Conservation (phyloP, 768 basidiomycete species). For the Lactarius akahatsu region DNA sequence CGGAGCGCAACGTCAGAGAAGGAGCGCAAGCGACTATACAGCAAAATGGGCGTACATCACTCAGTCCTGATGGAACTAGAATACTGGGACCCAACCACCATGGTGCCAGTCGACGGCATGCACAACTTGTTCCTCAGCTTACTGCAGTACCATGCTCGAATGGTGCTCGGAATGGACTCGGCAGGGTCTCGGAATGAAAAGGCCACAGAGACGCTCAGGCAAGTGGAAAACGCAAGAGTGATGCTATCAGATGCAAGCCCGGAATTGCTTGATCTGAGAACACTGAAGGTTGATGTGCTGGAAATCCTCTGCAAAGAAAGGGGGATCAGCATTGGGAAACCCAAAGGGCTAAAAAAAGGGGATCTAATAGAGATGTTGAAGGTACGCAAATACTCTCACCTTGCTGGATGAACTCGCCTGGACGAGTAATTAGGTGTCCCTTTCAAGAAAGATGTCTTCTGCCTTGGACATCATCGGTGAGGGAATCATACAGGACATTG, state of each 20-base stretch:
- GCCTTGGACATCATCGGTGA: not conserved
- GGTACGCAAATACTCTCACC: not conserved
- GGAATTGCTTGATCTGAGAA: not conserved
- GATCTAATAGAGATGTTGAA: not conserved
- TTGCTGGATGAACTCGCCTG: not conserved
- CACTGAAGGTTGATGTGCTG: slow-evolving; percentile 2
- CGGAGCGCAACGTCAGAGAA: slow-evolving; percentile 18
- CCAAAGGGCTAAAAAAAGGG: not conserved
- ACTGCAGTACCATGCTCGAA: slow-evolving; percentile 27
- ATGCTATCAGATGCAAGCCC: not conserved
- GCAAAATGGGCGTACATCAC: slow-evolving; percentile 32
- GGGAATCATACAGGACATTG: not conserved
- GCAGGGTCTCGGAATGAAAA: not conserved
- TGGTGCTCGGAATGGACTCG: slow-evolving; percentile 24
- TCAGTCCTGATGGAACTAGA: slow-evolving; percentile 31
- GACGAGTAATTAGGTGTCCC: too few species aligned
- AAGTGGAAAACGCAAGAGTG: not conserved
- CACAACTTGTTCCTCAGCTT: slow-evolving; percentile 31
- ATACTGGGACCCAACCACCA: slow-evolving; percentile 33
- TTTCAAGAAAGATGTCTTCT: too few species aligned
- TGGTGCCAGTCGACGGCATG: slow-evolving; percentile 33
- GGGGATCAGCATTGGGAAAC: not conserved
- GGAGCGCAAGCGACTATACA: slow-evolving; percentile 24
- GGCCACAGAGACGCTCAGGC: not conserved
- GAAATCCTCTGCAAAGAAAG: not conserved